Base-by-base conservation (phyloP, 1,284 basidiomycete species). In the Ustilago trichophora region DNA sequence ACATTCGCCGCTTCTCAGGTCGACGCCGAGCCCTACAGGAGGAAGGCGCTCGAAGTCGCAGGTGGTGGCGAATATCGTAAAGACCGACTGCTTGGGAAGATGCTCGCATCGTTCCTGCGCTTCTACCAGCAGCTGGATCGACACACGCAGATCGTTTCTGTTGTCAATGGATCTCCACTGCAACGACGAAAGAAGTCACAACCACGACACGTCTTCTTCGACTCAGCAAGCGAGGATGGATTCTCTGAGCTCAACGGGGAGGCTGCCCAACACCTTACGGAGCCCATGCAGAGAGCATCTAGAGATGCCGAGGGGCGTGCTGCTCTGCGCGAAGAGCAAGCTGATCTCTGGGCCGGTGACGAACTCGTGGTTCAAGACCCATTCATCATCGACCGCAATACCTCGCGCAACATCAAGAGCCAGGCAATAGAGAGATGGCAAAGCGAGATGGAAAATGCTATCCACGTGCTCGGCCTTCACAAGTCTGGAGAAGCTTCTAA, bases 291-390 rank as follows among this genome's bases (percentile, higher is more conserved):
- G 12, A 13, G 8, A 9, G 57, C 57, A 16, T 52, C 50, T 9
- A 36, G 45, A 22, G 50, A 60, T 31, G 45, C 31, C 18, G 45
- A 41, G 3, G 38, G 48, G 12, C 41, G 45, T 4, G 38, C 35
- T 15, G 46, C 51, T 15, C n/a, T 59, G 29, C 45, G 38, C 25
- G 48, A 53, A 8, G 81, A 73, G 15, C 71, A 76, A 34, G 70
- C 73, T 0, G 62, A 62, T 13, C 49, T 63, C 3, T 82, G 80
- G 80, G 52, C 33, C 3, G 56, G 65, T 9, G 67, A 76, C 24
- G 59, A 67, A 26, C 36, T 82, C 36, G 73, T 82, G 26, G 75
- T 81, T 2, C 82, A 82, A 46, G 82, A 82, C 47, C 82, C 82
- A 8, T 82, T 82, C 64, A 78, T 80, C 48, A 51, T 76, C 21